A percentile compares a stretch with the other conserved stretches of the same genome.
phyloP scores from a whole-genome alignment of 345 rosid genomes.

The Lepidium didymum region DNA sequence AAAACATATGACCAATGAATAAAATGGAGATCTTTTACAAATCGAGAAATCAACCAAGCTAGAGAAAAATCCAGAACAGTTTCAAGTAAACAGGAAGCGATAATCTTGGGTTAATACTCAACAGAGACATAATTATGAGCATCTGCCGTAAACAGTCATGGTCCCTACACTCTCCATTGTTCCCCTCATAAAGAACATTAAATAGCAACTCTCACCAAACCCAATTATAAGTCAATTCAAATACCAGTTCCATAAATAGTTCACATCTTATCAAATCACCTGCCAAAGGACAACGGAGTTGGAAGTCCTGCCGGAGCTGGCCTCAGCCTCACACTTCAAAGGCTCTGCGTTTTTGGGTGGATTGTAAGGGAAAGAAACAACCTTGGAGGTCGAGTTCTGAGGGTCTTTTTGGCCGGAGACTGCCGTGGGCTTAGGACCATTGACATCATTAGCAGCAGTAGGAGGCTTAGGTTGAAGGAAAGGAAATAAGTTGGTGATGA shows the following conservation, averaged over 20 bases:
- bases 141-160: background rate
- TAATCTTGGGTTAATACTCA: background rate
- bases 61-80: background rate
- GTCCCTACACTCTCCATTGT: background rate
- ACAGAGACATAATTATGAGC: background rate
- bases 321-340: conserved; percentile 34
- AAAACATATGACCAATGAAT: background rate
- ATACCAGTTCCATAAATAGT: background rate
- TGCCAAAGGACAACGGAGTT: conserved; percentile 52
- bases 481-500: conserved; percentile 25
- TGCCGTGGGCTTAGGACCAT: conserved; percentile 1
- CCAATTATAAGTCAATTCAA: background rate
- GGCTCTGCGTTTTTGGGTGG: conserved; percentile 26
- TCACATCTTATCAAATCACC: conserved; percentile 24
- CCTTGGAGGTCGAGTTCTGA: background rate
- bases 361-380: conserved; percentile 22
- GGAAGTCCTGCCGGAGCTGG: conserved; percentile 39
- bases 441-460: background rate
- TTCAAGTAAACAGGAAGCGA: background rate
- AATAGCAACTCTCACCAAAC: background rate
- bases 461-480: conserved; percentile 27
- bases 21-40: background rate
- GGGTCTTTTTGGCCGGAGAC: conserved; percentile 8
- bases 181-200: background rate
- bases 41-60: background rate